These are phyloP conservation scores for Margaritispora aquatica DNA, from an alignment of 495 filamentous ascomycete species.

Conservation along the genomic window DNA sequence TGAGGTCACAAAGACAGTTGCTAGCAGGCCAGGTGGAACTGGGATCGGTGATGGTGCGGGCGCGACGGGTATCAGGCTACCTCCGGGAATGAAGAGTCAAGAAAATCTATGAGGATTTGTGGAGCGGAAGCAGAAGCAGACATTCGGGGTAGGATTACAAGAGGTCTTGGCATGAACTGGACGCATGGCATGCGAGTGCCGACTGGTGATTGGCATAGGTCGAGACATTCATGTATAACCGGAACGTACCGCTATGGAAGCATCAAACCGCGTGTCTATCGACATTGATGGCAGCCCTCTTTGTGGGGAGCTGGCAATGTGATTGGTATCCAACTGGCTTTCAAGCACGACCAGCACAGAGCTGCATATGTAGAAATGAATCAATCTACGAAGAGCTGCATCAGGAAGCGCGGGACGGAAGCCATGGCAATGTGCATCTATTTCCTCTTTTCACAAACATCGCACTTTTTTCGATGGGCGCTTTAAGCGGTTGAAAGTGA, in stretches of 20 bases:
- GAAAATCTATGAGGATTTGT: constrained; percentile 10
- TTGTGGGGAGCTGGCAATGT: background rate
- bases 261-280: background rate
- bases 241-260: background rate
- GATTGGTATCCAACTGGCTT: background rate
- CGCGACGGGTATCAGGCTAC: constrained; percentile 16
- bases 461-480: background rate
- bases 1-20: constrained; percentile 38
- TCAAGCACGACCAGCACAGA: constrained; percentile 6
- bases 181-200: background rate
- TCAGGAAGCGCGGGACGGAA: background rate
- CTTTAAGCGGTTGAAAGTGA: background rate
- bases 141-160: background rate
- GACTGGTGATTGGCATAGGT: background rate
- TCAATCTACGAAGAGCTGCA: background rate
- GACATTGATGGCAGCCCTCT: background rate
- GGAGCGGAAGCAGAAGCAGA: background rate
- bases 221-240: background rate
- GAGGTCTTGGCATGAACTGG: background rate
- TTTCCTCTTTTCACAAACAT: background rate
- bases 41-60: background rate
- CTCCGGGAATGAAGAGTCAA: constrained; percentile 20
- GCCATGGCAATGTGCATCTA: background rate
- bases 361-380: background rate
- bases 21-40: constrained; percentile 1